Evolutionary conservation across 2,329 filamentous ascomycete species (phyloP).

Genomic region (Ophiostoma sp.): DNA sequence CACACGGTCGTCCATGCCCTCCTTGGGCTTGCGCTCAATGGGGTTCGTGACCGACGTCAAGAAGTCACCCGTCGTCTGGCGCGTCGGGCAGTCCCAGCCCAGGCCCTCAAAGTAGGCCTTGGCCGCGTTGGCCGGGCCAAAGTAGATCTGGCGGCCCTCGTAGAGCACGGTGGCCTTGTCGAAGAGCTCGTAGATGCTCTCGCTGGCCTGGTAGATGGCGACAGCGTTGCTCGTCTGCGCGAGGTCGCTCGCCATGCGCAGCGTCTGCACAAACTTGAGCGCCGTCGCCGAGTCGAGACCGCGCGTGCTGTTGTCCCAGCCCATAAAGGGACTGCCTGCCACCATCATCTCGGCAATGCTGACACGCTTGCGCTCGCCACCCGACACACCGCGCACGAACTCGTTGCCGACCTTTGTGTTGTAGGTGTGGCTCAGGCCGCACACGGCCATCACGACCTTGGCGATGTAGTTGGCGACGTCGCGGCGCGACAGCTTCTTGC

Average conservation of each 20-base stretch:
- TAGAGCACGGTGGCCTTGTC: slow-evolving; percentile 27
- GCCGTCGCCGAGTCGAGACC: slow-evolving; percentile 47
- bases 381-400: slow-evolving; percentile 49
- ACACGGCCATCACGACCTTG: slow-evolving; percentile 60
- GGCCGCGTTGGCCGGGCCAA: slow-evolving; percentile 54
- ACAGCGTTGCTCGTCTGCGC: slow-evolving; percentile 60
- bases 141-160: slow-evolving; percentile 40
- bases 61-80: slow-evolving; percentile 66
- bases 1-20: slow-evolving; percentile 50
- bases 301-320: slow-evolving; percentile 66
- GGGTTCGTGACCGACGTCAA: slow-evolving; percentile 63
- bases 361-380: slow-evolving; percentile 59
- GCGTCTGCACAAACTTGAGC: slow-evolving; percentile 58
- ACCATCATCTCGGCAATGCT: slow-evolving; percentile 63
- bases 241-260: slow-evolving; percentile 55
- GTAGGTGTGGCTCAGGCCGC: slow-evolving; percentile 66
- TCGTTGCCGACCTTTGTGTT: slow-evolving; percentile 71
- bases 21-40: slow-evolving; percentile 44
- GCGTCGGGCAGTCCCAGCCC: slow-evolving; percentile 60
- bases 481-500: slow-evolving; percentile 42
- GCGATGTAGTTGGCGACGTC: slow-evolving; percentile 52
- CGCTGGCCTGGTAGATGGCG: slow-evolving; percentile 67
- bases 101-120: slow-evolving; percentile 60
- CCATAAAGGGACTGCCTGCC: slow-evolving; percentile 55
- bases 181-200: slow-evolving; percentile 46